These are phyloP conservation scores for Nothomitra cinnamomea DNA, from an alignment of 2,329 filamentous ascomycete genomes.

Conservation along the genomic window DNA sequence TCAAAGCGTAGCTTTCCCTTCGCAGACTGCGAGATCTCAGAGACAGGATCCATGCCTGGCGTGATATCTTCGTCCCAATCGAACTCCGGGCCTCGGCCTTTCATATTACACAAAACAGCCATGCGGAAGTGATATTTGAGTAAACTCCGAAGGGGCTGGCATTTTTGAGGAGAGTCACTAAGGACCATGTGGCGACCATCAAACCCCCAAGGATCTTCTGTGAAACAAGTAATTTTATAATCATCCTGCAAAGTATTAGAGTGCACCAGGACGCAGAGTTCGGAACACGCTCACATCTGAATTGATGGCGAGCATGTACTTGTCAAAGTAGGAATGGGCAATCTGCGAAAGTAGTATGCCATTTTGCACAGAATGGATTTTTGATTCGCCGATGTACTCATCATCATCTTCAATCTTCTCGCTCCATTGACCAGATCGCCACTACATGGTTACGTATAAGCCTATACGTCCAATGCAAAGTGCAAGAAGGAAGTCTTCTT, in stretches of 20 bases:
- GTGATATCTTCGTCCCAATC: too few species aligned
- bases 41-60: too few species aligned
- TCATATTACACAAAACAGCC: not conserved
- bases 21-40: too few species aligned
- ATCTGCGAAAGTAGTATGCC: not conserved
- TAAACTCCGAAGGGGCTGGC: too few species aligned
- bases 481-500: not conserved
- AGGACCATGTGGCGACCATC: not conserved
- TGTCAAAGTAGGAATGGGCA: not conserved
- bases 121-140: slow-evolving; percentile 1
- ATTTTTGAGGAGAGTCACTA: too few species aligned
- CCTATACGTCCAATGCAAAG: not conserved
- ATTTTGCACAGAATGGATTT: not conserved
- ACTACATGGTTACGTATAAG: not conserved
- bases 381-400: not conserved
- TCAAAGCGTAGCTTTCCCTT: not conserved
- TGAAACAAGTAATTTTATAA: not conserved
- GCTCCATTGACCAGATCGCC: not conserved
- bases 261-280: not conserved
- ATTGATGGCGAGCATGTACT: not conserved
- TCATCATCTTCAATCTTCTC: too few species aligned
- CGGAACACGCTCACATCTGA: not conserved
- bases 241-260: not conserved
- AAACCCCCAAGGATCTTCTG: not conserved
- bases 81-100: not conserved